Base-by-base conservation (phyloP, 2,329 filamentous ascomycete genomes). In the Amesomyces nigricolor region DNA sequence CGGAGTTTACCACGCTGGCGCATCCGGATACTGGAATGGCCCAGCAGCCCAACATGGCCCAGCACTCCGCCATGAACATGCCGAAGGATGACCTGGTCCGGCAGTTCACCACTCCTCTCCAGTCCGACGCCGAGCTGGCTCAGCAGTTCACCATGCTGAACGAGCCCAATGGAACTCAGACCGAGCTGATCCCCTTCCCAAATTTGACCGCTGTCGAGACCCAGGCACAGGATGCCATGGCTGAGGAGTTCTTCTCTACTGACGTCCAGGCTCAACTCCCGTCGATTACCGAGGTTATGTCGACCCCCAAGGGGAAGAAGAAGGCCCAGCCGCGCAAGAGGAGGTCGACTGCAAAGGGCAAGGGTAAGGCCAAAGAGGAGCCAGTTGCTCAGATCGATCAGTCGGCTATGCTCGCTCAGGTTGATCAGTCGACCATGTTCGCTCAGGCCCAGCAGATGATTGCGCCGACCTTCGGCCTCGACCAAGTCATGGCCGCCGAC, bases 191-290 rank as follows among this genome's bases (percentile, higher is more conserved):
- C 14, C 29, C 16, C 9, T 29, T 46, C n/a, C 40, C 39, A 0
- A 32, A 32, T 5, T 42, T 46, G 2, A 22, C n/a, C 4, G 5
- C 10, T 8, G 13, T 16, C 5, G 29, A 10, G 14, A 16, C n/a
- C 19, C 39, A 49, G 26, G 8, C 35, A 39, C 7, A 51, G 6
- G 38, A 14, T 32, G 9, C 42, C 10, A 35, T 14, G 22, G 54
- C 30, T 13, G n/a, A 53, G 39, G 19, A 49, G 4, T 47, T 51
- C 51, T 51, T 54, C 44, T 39, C 47, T 22, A 14, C 38, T 38
- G 51, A 45, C 43, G 50, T 42, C 14, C 51, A 51, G 44, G 44
- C 52, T 11, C 51, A 51, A 39, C 29, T 58, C 8, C 51, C 51
- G 13, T 48, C 51, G 4, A 44, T 58, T 16, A 39, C 43, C 2